Percentiles rank a stretch among this genome's conserved stretches.
phyloP scores from a whole-genome alignment of 108 stramenopile species.

The Parietichytrium sp. region DNA sequence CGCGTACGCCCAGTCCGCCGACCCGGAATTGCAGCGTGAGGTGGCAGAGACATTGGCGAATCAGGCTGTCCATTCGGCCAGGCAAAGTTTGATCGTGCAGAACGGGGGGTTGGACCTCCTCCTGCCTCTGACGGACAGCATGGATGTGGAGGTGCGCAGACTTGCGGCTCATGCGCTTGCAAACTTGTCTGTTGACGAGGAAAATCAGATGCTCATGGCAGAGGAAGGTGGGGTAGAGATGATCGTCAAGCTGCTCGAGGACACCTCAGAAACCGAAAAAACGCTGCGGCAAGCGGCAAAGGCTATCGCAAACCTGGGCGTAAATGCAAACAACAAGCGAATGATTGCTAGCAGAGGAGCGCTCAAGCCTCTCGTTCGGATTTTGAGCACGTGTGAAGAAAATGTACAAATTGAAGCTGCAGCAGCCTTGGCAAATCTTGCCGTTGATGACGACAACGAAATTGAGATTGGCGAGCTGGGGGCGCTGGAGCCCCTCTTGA shows the following conservation, averaged over 20 bases:
- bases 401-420: constrained; percentile 63
- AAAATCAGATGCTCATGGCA: constrained; percentile 62
- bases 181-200: constrained; percentile 61
- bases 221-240: constrained; percentile 62
- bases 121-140: constrained; percentile 59
- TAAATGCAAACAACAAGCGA: constrained; percentile 58
- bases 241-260: constrained; percentile 50
- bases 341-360: constrained; percentile 53
- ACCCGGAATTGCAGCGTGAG: constrained; percentile 55
- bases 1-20: constrained; percentile 62
- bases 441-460: constrained; percentile 67
- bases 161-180: constrained; percentile 69
- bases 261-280: neutral
- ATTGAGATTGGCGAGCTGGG: constrained; percentile 51
- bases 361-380: constrained; percentile 49
- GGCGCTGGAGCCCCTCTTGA: constrained; percentile 55
- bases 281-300: constrained; percentile 63
- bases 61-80: constrained; percentile 59
- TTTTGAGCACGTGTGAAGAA: constrained; percentile 41
- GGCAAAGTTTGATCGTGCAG: constrained; percentile 58
- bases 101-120: constrained; percentile 62
- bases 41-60: constrained; percentile 68
- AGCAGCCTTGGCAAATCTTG: constrained; percentile 67
- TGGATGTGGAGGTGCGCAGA: constrained; percentile 60
- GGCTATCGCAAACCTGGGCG: constrained; percentile 65